These are phyloP conservation scores for Didymella keratinophila DNA, from an alignment of 2,329 filamentous ascomycete species.

Conservation along the genomic window DNA sequence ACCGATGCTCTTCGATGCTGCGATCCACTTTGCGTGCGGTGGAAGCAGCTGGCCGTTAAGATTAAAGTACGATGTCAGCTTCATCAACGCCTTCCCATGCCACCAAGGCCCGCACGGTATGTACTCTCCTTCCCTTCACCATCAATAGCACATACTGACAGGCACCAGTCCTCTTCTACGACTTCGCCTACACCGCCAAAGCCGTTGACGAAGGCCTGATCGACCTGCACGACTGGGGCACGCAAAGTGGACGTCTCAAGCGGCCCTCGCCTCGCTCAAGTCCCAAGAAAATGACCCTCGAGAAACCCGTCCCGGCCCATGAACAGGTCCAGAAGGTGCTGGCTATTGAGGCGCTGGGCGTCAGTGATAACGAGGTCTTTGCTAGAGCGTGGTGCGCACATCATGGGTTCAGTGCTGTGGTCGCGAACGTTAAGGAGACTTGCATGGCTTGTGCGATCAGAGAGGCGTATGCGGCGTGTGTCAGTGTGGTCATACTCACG, in stretches of 20 bases:
- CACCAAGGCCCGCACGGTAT: conserved; percentile 53
- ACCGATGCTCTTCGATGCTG: conserved; percentile 50
- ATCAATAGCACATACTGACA: conserved; percentile 20
- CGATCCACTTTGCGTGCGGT: conserved; percentile 52
- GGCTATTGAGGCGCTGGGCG: conserved; percentile 76
- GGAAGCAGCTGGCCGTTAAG: conserved; percentile 51
- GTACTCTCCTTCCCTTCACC: background rate
- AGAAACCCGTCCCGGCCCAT: conserved; percentile 29
- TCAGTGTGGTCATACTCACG: conserved; percentile 74
- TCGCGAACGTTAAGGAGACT: conserved; percentile 73
- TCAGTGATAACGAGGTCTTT: conserved; percentile 77
- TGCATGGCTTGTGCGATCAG: conserved; percentile 78
- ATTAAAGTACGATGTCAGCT: conserved; percentile 52
- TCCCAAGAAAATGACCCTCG: conserved; percentile 41
- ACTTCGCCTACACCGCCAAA: conserved; percentile 69
- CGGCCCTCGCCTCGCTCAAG: conserved; percentile 45
- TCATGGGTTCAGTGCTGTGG: conserved; percentile 74
- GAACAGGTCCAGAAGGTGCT: conserved; percentile 68
- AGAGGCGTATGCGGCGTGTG: conserved; percentile 76
- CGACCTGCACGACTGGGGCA: conserved; percentile 70
- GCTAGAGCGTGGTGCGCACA: conserved; percentile 80
- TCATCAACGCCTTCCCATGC: conserved; percentile 53
- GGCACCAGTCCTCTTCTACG: conserved; percentile 69
- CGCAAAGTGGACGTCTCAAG: conserved; percentile 42
- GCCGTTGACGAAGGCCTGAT: conserved; percentile 70